Conservation (phyloP, 495 filamentous ascomycete genomes). For the Saxophila tyrrhenica region DNA sequence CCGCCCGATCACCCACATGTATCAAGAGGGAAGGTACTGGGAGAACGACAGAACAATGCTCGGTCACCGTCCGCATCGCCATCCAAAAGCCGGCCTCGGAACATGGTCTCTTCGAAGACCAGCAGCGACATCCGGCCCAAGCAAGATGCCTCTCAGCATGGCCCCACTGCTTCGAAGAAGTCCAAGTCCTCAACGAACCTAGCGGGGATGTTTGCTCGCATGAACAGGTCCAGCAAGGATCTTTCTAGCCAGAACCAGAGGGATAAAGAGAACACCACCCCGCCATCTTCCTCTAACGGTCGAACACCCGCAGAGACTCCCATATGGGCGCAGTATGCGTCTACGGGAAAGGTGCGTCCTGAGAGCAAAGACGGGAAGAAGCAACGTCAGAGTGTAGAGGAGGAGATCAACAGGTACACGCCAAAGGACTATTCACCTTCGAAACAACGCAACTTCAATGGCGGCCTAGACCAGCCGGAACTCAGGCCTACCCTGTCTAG, state of each 20-base stretch:
- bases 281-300: constrained; percentile 41
- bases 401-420: constrained; percentile 52
- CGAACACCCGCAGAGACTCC: constrained; percentile 44
- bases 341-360: not conserved
- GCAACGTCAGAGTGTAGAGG: too few relatives aligned
- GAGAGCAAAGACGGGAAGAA: constrained; percentile 10
- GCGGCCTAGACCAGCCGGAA: constrained; percentile 41
- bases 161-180: constrained; percentile 57
- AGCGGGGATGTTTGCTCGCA: constrained; percentile 48
- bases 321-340: constrained; percentile 63
- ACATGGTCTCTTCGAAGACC: not conserved
- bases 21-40: constrained; percentile 17
- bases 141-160: constrained; percentile 36
- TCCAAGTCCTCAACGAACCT: constrained; percentile 74
- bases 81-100: constrained; percentile 7
- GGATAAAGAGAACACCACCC: constrained; percentile 70
- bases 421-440: constrained; percentile 50
- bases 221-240: constrained; percentile 47
- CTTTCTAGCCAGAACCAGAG: constrained; percentile 37
- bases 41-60: constrained; percentile 16
- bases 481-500: constrained; percentile 31
- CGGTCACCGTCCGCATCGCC: constrained; percentile 16
- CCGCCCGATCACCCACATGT: constrained; percentile 28
- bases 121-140: constrained; percentile 34
- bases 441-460: constrained; percentile 55